Evolutionary conservation across 1,284 basidiomycete species (phyloP).

Genomic region (Schizophyllum commune): DNA sequence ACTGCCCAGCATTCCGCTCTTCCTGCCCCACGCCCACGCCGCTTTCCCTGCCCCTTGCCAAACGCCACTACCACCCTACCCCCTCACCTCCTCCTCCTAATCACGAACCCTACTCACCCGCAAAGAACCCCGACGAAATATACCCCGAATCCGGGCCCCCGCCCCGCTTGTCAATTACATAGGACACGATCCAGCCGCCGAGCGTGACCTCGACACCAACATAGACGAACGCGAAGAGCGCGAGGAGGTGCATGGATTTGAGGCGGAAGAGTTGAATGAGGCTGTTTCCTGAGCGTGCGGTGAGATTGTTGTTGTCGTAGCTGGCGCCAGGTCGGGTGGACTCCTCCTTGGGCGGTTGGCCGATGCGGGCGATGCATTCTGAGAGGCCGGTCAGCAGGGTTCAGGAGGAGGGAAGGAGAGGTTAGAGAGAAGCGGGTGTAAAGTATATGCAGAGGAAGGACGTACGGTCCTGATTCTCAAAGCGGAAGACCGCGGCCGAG

Average conservation of each 20-base stretch:
- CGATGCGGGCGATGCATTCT: slow-evolving; percentile 36
- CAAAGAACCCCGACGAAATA: slow-evolving; percentile 33
- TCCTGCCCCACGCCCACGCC: too few relatives aligned
- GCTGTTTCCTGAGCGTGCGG: slow-evolving; percentile 22
- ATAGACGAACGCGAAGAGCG: slow-evolving; percentile 47
- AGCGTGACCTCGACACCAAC: slow-evolving; percentile 62
- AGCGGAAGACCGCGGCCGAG: slow-evolving; percentile 36
- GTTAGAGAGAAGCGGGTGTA: too few relatives aligned
- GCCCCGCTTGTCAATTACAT: slow-evolving; percentile 28
- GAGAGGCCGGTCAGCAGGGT: not conserved
- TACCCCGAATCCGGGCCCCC: slow-evolving; percentile 30
- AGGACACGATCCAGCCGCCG: slow-evolving; percentile 53
- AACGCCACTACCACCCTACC: too few relatives aligned
- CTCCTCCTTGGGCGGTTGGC: slow-evolving; percentile 30
- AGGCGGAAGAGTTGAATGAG: slow-evolving; percentile 52
- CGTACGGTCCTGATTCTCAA: slow-evolving; percentile 38
- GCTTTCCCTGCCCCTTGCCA: too few relatives aligned
- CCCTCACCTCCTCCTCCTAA: too few relatives aligned
- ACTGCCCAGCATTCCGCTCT: too few relatives aligned
- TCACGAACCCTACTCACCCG: too few relatives aligned
- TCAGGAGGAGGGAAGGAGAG: too few relatives aligned
- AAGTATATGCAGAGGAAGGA: too few relatives aligned
- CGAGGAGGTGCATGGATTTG: slow-evolving; percentile 48
- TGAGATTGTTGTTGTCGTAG: too few relatives aligned
- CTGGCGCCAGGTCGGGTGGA: slow-evolving; percentile 15